A percentile compares a stretch with the other conserved stretches of the same genome.
Evolutionary conservation across 2,329 filamentous ascomycete genomes (phyloP).

Genomic region (Diaporthe nobilis): DNA sequence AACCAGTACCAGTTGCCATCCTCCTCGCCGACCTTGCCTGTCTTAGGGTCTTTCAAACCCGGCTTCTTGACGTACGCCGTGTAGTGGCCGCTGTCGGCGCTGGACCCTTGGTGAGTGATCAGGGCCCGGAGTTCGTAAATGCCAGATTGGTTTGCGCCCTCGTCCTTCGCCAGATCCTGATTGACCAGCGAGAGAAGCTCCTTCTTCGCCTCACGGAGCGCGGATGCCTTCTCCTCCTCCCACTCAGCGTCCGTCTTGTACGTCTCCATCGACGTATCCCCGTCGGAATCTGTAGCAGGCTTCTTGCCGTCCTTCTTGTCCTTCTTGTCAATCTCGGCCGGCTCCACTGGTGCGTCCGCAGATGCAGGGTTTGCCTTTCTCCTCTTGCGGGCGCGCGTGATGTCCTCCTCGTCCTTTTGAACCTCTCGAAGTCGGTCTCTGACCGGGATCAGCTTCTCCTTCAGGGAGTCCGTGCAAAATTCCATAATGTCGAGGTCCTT

Average conservation of each 20-base stretch:
- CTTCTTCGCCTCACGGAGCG: constrained; percentile 86
- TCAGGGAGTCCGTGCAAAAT: constrained; percentile 93
- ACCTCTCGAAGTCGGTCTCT: constrained; percentile 96
- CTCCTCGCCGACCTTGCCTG: constrained; percentile 83
- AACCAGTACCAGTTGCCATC: constrained; percentile 99
- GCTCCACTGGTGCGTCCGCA: constrained; percentile 29
- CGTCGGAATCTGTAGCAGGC: constrained; percentile 64
- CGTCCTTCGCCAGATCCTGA: constrained; percentile 80
- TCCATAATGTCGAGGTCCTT: constrained; percentile 93
- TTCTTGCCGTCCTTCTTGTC: constrained; percentile 57
- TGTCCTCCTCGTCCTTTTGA: constrained; percentile 93
- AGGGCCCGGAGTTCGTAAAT: constrained; percentile 95
- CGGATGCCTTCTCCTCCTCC: constrained; percentile 84
- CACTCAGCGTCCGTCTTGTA: constrained; percentile 97
- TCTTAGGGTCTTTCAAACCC: constrained; percentile 77
- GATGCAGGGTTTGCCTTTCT: constrained; percentile 75
- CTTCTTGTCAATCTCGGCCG: constrained; percentile 62
- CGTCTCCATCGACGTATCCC: constrained; percentile 81
- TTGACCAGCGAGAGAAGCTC: constrained; percentile 86
- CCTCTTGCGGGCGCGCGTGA: constrained; percentile 91
- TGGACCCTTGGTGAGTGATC: constrained; percentile 96
- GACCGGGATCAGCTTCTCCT: constrained; percentile 87
- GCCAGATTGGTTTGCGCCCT: constrained; percentile 91
- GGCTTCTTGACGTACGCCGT: constrained; percentile 98
- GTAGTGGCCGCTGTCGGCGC: constrained; percentile 97